Evolutionary conservation across 2,329 filamentous ascomycete species (phyloP), one percentile per base, ranked within the genome.

Genomic region (Myriosclerotinia scirpicola): DNA sequence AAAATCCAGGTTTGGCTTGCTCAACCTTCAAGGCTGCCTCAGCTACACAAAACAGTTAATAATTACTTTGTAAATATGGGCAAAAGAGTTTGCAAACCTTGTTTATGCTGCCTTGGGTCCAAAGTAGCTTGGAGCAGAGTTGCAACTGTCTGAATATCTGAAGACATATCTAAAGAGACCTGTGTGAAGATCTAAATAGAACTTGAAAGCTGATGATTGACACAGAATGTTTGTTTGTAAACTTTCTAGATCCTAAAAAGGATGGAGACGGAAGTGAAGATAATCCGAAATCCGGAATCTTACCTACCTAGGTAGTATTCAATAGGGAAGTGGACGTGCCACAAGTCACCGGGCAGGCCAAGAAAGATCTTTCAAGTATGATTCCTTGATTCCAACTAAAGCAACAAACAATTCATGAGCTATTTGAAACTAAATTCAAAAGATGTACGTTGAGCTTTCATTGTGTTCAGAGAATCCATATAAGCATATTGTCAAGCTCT

Each of bases 51-150:
- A 73, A 71, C 73, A 59, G 59, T 64, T 38, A 64, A 54, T 56
- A 50, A 30, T 22, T 54, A 40, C 30, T 54, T 73, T 67, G 70
- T 67, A 65, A 68, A 65, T 56, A 72, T 72, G 72, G 73, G 72
- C 73, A 72, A 53, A n/a, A 64, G 69, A 53, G 54, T 36, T 65
- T 69, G 77, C 81, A 71, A 81, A 94, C 94, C 94, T 89, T 96
- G 90, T 79, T 92, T 93, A 79, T 94, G 92, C 79, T 94, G 88
- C 70, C 85, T 83, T 22, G 92, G 92, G 80, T 97, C 92, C 75
- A 98, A 85, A 75, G 93, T 98, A 75, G 92, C 92, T 79, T 96
- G 87, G 71, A 99, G 88, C 78, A 98, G 85, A 83, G 92, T 87
- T 70, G 92, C 90, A 78, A 97, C 81, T 71, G 81, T 79, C 77